Conservation (phyloP, 371 early-diverging fungal species). For the Mortierella sp. region DNA sequence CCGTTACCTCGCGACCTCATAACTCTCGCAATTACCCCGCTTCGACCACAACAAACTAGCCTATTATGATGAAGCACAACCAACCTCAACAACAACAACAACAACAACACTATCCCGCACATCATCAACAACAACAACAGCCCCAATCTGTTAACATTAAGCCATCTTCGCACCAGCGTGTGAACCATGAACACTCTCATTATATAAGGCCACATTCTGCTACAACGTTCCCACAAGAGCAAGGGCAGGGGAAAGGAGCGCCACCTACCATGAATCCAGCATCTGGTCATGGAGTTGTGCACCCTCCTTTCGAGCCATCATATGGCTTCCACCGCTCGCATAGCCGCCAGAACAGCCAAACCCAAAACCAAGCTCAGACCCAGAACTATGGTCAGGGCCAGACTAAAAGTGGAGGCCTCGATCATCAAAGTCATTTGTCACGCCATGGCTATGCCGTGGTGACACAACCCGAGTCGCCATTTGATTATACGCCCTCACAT, state of each 20-base stretch:
- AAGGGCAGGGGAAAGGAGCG: background rate
- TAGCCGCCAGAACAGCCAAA: background rate
- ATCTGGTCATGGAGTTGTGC: background rate
- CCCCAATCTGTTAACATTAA: background rate
- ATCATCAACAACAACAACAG: background rate
- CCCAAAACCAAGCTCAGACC: background rate
- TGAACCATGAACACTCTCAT: background rate
- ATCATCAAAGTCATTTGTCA: background rate
- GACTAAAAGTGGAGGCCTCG: background rate
- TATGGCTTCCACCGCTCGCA: background rate
- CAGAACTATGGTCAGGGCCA: background rate
- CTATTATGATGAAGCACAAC: background rate
- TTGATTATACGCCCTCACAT: conserved; percentile 11
- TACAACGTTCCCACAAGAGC: background rate
- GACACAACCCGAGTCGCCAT: conserved; percentile 16
- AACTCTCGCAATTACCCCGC: background rate
- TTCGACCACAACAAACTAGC: background rate
- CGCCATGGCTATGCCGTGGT: background rate
- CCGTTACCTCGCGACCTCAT: background rate
- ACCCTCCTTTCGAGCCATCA: background rate
- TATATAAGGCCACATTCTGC: background rate
- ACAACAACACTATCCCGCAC: background rate
- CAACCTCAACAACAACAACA: background rate
- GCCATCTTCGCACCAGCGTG: background rate
- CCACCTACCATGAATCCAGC: background rate